Conservation (phyloP, 768 basidiomycete species). For the Xerocomellus intermedius region DNA sequence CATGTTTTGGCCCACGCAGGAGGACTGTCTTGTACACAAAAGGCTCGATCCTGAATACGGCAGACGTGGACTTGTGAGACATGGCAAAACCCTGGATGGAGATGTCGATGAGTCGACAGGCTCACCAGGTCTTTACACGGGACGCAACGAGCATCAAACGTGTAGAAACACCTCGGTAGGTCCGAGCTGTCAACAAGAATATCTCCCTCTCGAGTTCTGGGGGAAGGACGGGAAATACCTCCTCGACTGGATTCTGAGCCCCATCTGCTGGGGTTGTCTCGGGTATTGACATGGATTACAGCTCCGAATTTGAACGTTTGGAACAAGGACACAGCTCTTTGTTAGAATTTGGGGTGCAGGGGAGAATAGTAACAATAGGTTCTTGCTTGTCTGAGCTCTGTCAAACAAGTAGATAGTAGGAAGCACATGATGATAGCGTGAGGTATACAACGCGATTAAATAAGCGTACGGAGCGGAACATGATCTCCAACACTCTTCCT, state of each 20-base stretch:
- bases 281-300: background rate
- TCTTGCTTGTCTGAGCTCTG: no score
- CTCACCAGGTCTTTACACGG: slow-evolving; percentile 18
- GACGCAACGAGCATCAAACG: slow-evolving; percentile 13
- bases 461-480: no score
- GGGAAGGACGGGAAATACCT: slow-evolving; percentile 12
- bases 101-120: background rate
- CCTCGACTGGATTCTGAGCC: background rate
- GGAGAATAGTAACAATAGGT: no score
- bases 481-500: no score
- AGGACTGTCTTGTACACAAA: slow-evolving; percentile 20
- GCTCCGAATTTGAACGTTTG: background rate
- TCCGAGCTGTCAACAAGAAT: slow-evolving; percentile 14
- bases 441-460: no score
- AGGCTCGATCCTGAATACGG: slow-evolving; percentile 17
- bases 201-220: slow-evolving; percentile 20
- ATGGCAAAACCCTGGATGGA: background rate
- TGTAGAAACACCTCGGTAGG: slow-evolving; percentile 4
- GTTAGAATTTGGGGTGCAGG: no score
- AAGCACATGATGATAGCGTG: no score
- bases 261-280: background rate
- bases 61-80: background rate
- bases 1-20: slow-evolving; percentile 8
- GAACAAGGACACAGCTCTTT: background rate
- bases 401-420: no score